Base-by-base conservation (phyloP, 192 early-diverging fungal species). In the Kickxella alabastrina region DNA sequence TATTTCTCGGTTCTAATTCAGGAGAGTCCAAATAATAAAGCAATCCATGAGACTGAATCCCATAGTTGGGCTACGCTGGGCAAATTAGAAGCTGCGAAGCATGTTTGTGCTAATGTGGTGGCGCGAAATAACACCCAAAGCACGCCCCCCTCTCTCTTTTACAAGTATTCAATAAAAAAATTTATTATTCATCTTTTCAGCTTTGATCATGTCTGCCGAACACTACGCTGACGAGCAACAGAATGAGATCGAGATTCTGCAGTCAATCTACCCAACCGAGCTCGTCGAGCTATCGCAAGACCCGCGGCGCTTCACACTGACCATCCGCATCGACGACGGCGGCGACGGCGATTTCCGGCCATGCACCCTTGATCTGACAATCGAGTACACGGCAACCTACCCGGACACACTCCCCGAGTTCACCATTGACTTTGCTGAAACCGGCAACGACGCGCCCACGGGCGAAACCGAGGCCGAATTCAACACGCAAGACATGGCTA, bases 241-340 rank as follows among this genome's bases (percentile, higher is more conserved):
- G 23, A 85, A 83, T 59, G 90, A 92, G 54, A 50, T 92, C 31
- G 88, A 90, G 52, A 87, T 84, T 17, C 81, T 92, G 40, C 78
- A 87, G 51, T 87, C 86, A 32, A 92, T 92, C 61, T 92, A 90
- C 68, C 82, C 84, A 34, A 84, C 83, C 49, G 88, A 90, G 63
- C 82, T 87, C 35, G 74, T 79, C 57, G 71, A 83, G 78, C 76
- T 66, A 32, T 76, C 68, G 41, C 10, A 46, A 6, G 58, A 67
- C 39, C 40, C 67, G 27, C 66, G 56, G 17, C 67, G 62, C 54
- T 87, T 85, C 49, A 62, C 64, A 18, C 85, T 89, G 19, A 51
- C 49, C 38, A 56, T 87, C 22, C 51, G 68, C 8, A 70, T 83
- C 9, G 86, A 87, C 27, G 85, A 89, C n/a, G 63, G 75, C 43